Base-by-base conservation (phyloP, 441 rosid species). In the Eutrema salsugineum region DNA sequence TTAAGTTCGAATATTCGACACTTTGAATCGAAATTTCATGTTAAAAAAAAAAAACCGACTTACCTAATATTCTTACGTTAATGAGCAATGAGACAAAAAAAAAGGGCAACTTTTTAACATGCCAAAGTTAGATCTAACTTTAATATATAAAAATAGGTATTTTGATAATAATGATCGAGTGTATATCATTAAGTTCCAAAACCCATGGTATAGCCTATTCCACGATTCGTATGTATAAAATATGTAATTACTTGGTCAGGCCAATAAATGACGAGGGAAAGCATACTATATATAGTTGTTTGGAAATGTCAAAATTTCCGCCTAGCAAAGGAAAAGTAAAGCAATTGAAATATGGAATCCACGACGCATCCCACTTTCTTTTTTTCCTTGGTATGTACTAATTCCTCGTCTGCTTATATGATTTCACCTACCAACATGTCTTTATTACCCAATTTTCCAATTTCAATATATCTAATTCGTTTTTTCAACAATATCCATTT, bases 301-400 rank as follows among this genome's bases (percentile, higher is more conserved):
- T 50, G 14, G 50, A 68, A 68, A 75, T 68, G 78, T 67, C 73
- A 67, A 75, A 66, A 6, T 1, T 17, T 27, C 14, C 58, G 67
- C 63, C 68, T 53, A 53, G 17, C 44, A 11, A 32, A 32, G 6
- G 68, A 43, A 38, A 74, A 51, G 17, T 33, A 40, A 63, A 59
- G 55, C 57, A 35, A 11, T 12, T 5, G 24, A 43, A 16, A 44
- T 35, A 75, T 75, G 74, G 78, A 68, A 54, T 53, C 73, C 78
- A 75, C 73, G 64, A 44, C 58, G 51, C 20, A 53, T 0, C 63
- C 63, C 58, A 61, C 64, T 59, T 49, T 63, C 14, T n/a, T 46
- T 11, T 24, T 38, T 20, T 43, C 47, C 5, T 56, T 42, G 8
- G 11, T 39, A 1, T n/a, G n/a, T 42, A 51, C 40, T 40, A 53